Conservation (phyloP, 2,329 filamentous ascomycete species). For the Aureobasidium lini region DNA sequence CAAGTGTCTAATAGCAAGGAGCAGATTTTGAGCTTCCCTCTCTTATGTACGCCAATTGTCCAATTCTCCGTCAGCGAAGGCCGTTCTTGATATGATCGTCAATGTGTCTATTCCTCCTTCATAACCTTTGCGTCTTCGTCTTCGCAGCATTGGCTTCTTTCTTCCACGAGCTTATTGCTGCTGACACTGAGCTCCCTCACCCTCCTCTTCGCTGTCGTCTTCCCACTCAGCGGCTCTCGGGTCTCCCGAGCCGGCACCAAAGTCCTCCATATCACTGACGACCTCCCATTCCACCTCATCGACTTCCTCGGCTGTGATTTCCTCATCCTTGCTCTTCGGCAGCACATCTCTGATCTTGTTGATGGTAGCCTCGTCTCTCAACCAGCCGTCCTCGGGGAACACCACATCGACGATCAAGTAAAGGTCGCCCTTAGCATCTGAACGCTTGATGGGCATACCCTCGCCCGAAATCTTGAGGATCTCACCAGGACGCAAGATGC, state of each 20-base stretch:
- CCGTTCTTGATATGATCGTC: too few species aligned
- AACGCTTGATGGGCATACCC: conserved; percentile 89
- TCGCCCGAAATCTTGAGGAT: conserved; percentile 80
- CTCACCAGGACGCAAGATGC: conserved; percentile 75
- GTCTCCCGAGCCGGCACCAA: conserved; percentile 65
- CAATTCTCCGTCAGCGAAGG: too few species aligned
- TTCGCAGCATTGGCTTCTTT: background rate
- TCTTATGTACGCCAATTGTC: too few species aligned
- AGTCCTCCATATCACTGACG: conserved; percentile 77
- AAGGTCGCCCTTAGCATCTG: conserved; percentile 75
- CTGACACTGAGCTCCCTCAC: conserved; percentile 60
- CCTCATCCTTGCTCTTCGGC: conserved; percentile 44
- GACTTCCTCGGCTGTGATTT: conserved; percentile 63
- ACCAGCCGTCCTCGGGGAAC: conserved; percentile 84
- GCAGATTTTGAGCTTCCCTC: too few species aligned
- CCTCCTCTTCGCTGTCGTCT: conserved; percentile 60
- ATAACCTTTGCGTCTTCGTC: too few species aligned
- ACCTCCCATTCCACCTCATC: conserved; percentile 84
- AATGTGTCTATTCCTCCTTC: too few species aligned
- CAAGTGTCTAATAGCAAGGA: too few species aligned
- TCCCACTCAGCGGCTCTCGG: conserved; percentile 64
- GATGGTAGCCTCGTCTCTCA: conserved; percentile 59
- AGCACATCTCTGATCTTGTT: conserved; percentile 67
- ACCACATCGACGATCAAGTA: conserved; percentile 80
- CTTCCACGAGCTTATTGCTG: conserved; percentile 49